These are phyloP conservation scores for Macrotyloma uniflorum DNA, from an alignment of 306 rosid species.

Conservation along the genomic window DNA sequence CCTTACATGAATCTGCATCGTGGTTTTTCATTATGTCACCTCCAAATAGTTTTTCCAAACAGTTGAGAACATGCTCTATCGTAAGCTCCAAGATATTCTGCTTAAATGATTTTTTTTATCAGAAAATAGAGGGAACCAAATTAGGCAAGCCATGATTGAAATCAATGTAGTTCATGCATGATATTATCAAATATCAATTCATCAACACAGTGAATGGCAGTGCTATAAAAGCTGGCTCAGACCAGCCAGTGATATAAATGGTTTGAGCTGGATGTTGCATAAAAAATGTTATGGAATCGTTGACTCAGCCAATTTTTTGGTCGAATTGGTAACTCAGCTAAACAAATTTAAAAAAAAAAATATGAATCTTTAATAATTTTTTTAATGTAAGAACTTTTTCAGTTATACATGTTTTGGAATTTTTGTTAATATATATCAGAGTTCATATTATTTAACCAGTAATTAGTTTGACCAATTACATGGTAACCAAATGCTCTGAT, in stretches of 20 bases:
- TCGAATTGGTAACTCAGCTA: not conserved
- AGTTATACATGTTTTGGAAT: not conserved
- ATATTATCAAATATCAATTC: slow-evolving; percentile 8
- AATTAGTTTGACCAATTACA: not conserved
- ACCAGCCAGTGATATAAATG: not conserved
- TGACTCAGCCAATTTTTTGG: not conserved
- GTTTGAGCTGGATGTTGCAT: not conserved
- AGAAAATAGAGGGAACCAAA: not conserved
- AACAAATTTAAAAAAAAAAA: not conserved
- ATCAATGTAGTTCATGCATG: slow-evolving; percentile 15
- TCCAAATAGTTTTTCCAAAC: slow-evolving; percentile 61
- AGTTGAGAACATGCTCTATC: slow-evolving; percentile 62
- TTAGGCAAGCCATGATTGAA: slow-evolving; percentile 31
- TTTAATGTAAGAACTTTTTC: not conserved
- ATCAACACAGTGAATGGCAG: not conserved
- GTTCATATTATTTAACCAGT: not conserved
- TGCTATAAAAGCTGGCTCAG: not conserved
- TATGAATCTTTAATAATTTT: not conserved
- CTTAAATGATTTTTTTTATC: slow-evolving; percentile 14
- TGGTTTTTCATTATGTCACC: slow-evolving; percentile 40
- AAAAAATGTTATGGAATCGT: not conserved
- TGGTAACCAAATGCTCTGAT: not conserved
- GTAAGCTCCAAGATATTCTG: slow-evolving; percentile 63
- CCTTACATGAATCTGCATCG: slow-evolving; percentile 34
- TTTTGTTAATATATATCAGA: too few relatives aligned